A percentile compares a stretch with the other conserved stretches of the same genome.
Conservation (phyloP, 805 yeast species). For the Candida rishiriensis region DNA sequence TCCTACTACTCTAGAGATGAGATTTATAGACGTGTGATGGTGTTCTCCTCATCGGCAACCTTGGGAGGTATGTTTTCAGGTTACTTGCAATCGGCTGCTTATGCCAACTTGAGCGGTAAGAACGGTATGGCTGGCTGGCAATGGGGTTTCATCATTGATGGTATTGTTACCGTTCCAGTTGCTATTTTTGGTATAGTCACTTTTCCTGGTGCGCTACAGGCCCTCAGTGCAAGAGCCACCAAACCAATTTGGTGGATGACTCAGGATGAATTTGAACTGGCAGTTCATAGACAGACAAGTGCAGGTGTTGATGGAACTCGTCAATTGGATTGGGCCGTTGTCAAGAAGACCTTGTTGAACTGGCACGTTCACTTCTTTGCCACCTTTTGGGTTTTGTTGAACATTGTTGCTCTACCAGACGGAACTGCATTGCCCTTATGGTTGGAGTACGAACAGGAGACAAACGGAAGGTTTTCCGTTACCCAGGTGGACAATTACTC, state of each 20-base stretch:
- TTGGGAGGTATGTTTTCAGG: constrained; percentile 42
- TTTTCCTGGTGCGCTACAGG: constrained; percentile 46
- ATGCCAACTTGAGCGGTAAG: constrained; percentile 35
- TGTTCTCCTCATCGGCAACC: constrained; percentile 35
- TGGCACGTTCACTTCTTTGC: constrained; percentile 58
- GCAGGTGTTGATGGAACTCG: constrained; percentile 31
- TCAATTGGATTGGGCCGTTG: constrained; percentile 28
- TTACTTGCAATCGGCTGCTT: constrained; percentile 41
- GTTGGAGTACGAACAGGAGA: constrained; percentile 27
- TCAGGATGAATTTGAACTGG: constrained; percentile 28
- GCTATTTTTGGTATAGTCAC: constrained; percentile 49
- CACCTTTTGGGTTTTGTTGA: constrained; percentile 41
- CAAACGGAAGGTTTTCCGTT: constrained; percentile 25
- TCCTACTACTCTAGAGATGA: constrained; percentile 42
- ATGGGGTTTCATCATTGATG: constrained; percentile 65
- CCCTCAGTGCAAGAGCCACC: constrained; percentile 15
- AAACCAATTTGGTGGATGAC: constrained; percentile 27
- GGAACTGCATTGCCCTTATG: constrained; percentile 38
- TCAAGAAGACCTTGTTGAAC: constrained; percentile 45
- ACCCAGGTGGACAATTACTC: constrained; percentile 37
- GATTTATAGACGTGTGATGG: constrained; percentile 37
- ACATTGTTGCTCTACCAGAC: constrained; percentile 37
- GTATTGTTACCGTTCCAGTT: constrained; percentile 53
- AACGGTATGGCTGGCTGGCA: constrained; percentile 60
- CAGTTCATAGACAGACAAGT: constrained; percentile 37